Base-by-base conservation (phyloP, 2,329 filamentous ascomycete genomes). In the Fusarium sacchari region DNA sequence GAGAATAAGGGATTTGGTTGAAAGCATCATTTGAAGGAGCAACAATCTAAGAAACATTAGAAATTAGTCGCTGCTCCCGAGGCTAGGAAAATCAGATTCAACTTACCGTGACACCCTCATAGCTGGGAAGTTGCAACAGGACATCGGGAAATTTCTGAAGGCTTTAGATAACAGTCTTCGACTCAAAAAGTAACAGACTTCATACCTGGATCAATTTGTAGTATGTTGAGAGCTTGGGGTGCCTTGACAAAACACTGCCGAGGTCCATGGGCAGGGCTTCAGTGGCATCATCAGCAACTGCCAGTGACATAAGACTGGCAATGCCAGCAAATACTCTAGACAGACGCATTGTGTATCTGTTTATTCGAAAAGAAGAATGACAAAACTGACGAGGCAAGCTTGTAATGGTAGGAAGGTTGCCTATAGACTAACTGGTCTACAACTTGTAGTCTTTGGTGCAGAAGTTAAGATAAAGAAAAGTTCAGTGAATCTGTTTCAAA, bases 1-100 rank as follows among this genome's bases (percentile, higher is more conserved):
- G 83, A n/a, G 85, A 86, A 71, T 85, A 88, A 15, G 84, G 84
- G 57, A 90, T 88, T 59, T 85, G 83, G 24, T 86, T 82, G 81
- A 91, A 90, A 22, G 89, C 89, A 5, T 83, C 82, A 74, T 91
- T 88, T 67, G 83, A 87, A 14, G 90, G 90, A 0, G 87, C 89
- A 71, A 91, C 87, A 72, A 91, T 84, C 81, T 82, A 26, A 24
- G 24, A 20, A 20, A 13, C 15, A 42, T 76, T n/a, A 61, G 57
- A 30, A 22, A 40, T 24, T 10, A 42, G 42, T 20, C 7, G n/a
- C 12, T 7, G 46, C 13, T 24, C 22, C 30, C 14, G 13, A 36
- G 28, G 30, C n/a, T 15, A n/a, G 17, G n/a, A 14, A 24, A 26
- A 39, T 14, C 10, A 15, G 18, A 28, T 9, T 26, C 40, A 36